These are phyloP conservation scores for Acacia melanoxylon DNA, from an alignment of 306 rosid species.

Conservation along the genomic window DNA sequence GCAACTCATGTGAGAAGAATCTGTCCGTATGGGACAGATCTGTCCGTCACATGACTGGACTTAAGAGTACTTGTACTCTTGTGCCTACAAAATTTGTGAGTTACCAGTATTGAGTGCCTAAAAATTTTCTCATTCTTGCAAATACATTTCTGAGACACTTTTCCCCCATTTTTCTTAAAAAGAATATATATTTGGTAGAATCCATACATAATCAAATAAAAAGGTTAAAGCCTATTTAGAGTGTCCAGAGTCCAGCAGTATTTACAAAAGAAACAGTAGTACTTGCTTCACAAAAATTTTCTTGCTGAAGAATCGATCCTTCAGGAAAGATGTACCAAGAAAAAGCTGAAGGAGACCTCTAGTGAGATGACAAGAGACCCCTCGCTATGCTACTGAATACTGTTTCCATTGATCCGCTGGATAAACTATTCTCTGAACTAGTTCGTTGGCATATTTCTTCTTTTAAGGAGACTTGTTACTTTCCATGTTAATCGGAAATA, in stretches of 20 bases:
- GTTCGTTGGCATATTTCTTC: not conserved
- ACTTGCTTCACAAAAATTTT: not conserved
- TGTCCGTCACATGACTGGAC: too few relatives aligned
- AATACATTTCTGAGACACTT: too few relatives aligned
- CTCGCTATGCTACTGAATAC: not conserved
- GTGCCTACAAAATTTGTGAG: too few relatives aligned
- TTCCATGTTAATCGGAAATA: not conserved
- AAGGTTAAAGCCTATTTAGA: not conserved
- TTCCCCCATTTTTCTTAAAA: too few relatives aligned
- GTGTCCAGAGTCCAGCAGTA: not conserved
- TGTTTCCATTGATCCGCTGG: not conserved
- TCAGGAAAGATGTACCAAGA: too few relatives aligned
- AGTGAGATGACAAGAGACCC: not conserved
- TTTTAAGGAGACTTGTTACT: not conserved
- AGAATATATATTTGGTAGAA: not conserved
- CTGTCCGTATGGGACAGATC: too few relatives aligned
- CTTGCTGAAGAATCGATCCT: not conserved
- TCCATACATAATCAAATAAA: not conserved
- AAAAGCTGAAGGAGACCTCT: not conserved
- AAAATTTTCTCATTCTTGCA: too few relatives aligned
- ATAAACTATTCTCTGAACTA: not conserved
- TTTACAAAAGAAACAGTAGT: not conserved
- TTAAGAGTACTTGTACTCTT: too few relatives aligned
- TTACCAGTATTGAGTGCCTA: too few relatives aligned
- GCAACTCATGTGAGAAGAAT: not conserved